phyloP scores from a whole-genome alignment of 192 early-diverging fungal species.

The Rhizoclosmatium sp. region DNA sequence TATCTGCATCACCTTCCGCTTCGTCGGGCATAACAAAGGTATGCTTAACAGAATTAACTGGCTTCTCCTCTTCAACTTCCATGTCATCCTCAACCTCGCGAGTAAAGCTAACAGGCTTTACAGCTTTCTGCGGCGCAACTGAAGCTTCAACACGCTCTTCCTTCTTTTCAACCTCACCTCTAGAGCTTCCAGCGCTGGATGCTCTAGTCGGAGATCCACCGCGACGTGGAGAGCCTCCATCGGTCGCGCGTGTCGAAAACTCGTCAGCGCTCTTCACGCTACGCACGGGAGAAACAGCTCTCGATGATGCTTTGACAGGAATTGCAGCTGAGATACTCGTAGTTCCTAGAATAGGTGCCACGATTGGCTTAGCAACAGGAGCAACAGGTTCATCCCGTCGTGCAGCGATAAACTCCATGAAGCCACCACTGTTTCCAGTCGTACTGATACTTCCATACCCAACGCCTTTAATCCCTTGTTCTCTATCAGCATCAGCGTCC shows the following conservation, averaged over 20 bases:
- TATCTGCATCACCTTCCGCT: constrained; percentile 2
- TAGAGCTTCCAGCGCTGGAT: background rate
- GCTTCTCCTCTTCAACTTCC: background rate
- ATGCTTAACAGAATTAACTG: background rate
- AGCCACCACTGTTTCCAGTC: constrained; percentile 1
- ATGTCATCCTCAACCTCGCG: background rate
- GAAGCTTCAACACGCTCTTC: background rate
- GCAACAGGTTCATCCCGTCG: background rate
- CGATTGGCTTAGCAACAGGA: background rate
- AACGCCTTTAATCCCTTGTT: background rate
- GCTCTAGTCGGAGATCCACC: background rate
- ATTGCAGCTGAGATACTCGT: background rate
- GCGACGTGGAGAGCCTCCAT: background rate
- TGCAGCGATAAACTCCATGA: background rate
- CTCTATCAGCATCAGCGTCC: background rate
- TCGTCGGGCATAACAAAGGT: background rate
- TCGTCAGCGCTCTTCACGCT: background rate
- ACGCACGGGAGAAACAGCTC: background rate
- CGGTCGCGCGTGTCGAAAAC: background rate
- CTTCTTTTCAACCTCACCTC: background rate
- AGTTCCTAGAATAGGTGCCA: background rate
- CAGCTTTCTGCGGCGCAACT: background rate
- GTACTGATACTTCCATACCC: background rate
- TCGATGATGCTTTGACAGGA: background rate
- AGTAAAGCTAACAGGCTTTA: background rate